phyloP scores from a whole-genome alignment of 768 basidiomycete genomes.

The Lactifluus subvellereus region DNA sequence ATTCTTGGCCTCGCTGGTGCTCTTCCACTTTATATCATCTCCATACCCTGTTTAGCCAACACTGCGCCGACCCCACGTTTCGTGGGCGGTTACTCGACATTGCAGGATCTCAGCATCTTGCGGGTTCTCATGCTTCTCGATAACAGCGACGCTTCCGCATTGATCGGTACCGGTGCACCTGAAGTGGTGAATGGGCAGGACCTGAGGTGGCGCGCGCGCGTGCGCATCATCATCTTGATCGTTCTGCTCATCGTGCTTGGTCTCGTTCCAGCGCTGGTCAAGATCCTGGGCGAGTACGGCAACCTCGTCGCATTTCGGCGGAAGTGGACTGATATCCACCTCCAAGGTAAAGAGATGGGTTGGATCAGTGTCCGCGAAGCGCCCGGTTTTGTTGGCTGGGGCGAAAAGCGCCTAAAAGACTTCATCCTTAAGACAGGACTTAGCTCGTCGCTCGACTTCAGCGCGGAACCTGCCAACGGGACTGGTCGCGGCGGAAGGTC shows the following conservation, averaged over 20 bases:
- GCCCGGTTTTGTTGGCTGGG: constrained; percentile 65
- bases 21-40: constrained; percentile 66
- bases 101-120: constrained; percentile 73
- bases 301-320: constrained; percentile 47
- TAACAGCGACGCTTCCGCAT: constrained; percentile 33
- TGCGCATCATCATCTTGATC: constrained; percentile 64
- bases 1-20: constrained; percentile 63
- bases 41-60: constrained; percentile 60
- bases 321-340: constrained; percentile 57
- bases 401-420: constrained; percentile 68
- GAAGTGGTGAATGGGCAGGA: constrained; percentile 34
- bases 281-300: constrained; percentile 60
- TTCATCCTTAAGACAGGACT: constrained; percentile 59
- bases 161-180: constrained; percentile 33
- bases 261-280: constrained; percentile 57
- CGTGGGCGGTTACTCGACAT: constrained; percentile 56
- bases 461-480: constrained; percentile 26
- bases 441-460: constrained; percentile 48
- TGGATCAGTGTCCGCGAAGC: constrained; percentile 62
- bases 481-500: constrained; percentile 3
- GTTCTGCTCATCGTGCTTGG: constrained; percentile 57
- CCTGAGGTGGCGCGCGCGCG: constrained; percentile 42
- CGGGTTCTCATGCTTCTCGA: constrained; percentile 64
- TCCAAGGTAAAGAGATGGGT: constrained; percentile 67
- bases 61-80: constrained; percentile 40